Conservation (phyloP, 1,284 basidiomycete species). For the Melampsora americana region DNA sequence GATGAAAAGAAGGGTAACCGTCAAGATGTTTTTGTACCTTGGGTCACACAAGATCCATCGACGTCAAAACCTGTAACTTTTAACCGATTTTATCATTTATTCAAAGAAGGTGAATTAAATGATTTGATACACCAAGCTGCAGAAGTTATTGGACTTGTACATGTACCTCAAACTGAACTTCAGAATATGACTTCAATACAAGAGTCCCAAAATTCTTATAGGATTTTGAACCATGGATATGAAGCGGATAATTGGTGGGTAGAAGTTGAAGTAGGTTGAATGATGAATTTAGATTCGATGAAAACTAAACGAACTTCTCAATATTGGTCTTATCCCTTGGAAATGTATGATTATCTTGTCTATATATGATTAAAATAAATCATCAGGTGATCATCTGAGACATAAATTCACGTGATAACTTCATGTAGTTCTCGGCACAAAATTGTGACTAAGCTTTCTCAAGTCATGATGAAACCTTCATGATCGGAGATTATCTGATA, state of each 20-base stretch:
- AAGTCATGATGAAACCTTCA: too few species aligned
- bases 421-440: too few species aligned
- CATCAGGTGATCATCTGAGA: too few species aligned
- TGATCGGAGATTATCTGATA: too few species aligned
- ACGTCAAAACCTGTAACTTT: conserved; percentile 41
- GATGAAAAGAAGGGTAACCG: background rate
- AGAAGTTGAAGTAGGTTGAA: conserved; percentile 27
- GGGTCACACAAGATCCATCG: conserved; percentile 57
- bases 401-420: too few species aligned
- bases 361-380: too few species aligned
- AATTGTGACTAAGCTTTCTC: too few species aligned
- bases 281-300: background rate
- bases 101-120: conserved; percentile 71
- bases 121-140: conserved; percentile 66
- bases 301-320: background rate
- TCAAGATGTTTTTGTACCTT: conserved; percentile 71
- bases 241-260: conserved; percentile 45
- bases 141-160: conserved; percentile 12
- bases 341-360: too few species aligned
- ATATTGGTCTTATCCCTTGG: too few species aligned
- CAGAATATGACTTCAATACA: background rate
- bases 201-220: background rate
- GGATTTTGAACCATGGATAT: conserved; percentile 25
- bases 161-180: background rate
- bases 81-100: conserved; percentile 90